Evolutionary conservation across 2,329 filamentous ascomycete genomes (phyloP), one percentile per base, ranked within the genome.

Genomic region (Cladosporium cucumerinum): DNA sequence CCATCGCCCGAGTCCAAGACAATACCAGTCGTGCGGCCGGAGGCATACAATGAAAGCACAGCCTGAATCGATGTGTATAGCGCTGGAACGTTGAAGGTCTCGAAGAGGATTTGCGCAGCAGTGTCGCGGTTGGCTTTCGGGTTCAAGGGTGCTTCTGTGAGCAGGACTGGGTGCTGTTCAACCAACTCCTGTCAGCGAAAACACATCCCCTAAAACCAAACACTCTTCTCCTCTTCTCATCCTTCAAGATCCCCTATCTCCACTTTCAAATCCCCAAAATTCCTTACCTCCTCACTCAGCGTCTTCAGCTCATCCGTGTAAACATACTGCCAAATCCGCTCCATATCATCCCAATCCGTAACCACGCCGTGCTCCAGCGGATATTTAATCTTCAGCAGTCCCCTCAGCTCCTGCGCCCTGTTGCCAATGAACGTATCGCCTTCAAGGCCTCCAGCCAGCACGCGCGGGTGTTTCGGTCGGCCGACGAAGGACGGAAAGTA

Each of bases 341-440:
- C 95, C 95, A 99, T 99, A 76, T 99, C 95, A 76, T 98, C 95
- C 95, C 95, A 99, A 79, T 99, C 93, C 71, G 95, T 99, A 68
- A 99, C 95, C 73, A 99, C 96, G 72, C 95, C 95, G 78, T 99
- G 95, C 81, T 98, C 95, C 63, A 99, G 82, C 52, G 95, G 95
- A 77, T 98, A 98, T 70, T 88, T 86, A 73, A 99, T 97, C 85
- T 98, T 99, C 72, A 99, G 85, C 67, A 99, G 82, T 3, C 95
- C 95, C 74, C 94, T 88, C 74, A 97, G 84, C 75, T 98, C 93
- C 72, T 93, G 91, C 66, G 94, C 93, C 78, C 92, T 89, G 73
- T 93, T 89, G 60, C 95, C 95, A 77, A 99, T 97, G 79, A 99
- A 99, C 61, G 96, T 90, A 76, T 99, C 95, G 59, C 95, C 95